A percentile compares a stretch with the other conserved stretches of the same genome.
Evolutionary conservation across 129 eudicot species (phyloP).

Genomic region (Smallanthus sonchifolius): DNA sequence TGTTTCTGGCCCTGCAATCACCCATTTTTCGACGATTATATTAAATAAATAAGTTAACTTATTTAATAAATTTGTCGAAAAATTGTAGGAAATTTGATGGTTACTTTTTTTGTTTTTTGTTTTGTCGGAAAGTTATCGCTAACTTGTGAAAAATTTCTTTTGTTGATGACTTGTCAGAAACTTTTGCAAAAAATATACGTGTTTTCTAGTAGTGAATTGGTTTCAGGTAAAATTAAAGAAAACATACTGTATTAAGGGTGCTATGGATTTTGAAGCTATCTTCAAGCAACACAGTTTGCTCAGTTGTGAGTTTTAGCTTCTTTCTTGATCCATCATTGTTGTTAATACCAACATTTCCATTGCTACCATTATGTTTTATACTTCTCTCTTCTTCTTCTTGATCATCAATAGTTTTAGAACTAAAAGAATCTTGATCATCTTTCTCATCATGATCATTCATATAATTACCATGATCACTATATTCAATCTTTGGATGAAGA

Average conservation of each 20-base stretch:
- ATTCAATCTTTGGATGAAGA: slow-evolving; percentile 25
- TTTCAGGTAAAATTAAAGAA: neutral
- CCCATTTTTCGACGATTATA: too few relatives aligned
- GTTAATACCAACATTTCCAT: slow-evolving; percentile 18
- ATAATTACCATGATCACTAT: slow-evolving; percentile 13
- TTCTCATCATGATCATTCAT: slow-evolving; percentile 6
- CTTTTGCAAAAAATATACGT: too few relatives aligned
- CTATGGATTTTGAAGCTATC: slow-evolving; percentile 46
- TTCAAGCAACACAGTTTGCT: slow-evolving; percentile 50
- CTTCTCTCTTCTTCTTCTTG: slow-evolving; percentile 25
- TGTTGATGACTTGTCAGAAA: too few relatives aligned
- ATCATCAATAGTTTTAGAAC: slow-evolving; percentile 28
- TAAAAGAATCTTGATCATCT: slow-evolving; percentile 29
- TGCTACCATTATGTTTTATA: too few relatives aligned
- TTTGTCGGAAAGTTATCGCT: too few relatives aligned
- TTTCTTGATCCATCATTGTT: slow-evolving; percentile 36
- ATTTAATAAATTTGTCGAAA: too few relatives aligned
- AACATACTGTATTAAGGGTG: slow-evolving; percentile 44
- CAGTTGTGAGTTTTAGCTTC: slow-evolving; percentile 49
- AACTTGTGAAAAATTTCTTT: too few relatives aligned
- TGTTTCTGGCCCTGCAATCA: slow-evolving; percentile 54
- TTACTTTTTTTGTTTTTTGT: too few relatives aligned
- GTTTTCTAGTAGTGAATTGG: too few relatives aligned
- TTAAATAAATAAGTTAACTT: neutral
- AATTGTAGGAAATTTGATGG: too few relatives aligned